Base-by-base conservation (phyloP, 768 basidiomycete species). In the Leccinellum rugosiceps region DNA sequence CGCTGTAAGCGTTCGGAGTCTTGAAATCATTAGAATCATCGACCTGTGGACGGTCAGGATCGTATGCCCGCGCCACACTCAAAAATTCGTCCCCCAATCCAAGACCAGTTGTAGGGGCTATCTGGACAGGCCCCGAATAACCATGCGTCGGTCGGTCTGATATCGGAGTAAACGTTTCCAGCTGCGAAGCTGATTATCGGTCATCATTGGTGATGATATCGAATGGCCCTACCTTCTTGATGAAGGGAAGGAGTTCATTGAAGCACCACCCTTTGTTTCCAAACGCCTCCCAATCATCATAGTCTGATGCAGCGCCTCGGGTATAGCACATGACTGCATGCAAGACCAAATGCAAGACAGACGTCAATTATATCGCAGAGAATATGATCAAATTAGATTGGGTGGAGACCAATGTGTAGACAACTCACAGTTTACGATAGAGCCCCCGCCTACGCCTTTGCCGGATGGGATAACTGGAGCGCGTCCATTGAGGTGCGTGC, bases 231-330 rank as follows among this genome's bases (percentile, higher is more conserved):
- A 82, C 87, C 78, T 87, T 86, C 59, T 74, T 80, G 26, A 85
- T 59, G 15, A 86, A 70, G 0, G 86, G 85, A 30, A 87, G 78
- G 5, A 88, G 64, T 25, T 82, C 73, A 50, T 75, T 72, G 0
- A 82, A 81, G 6, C 83, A 75, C 87, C 87, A 88, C 1, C 85
- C 86, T 1, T 78, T 69, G 64, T 87, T 86, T 3, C 74, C 75
- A 23, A 80, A 68, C 2, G 74, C 65, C 1, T 41, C 59, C 86
- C 86, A 87, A 50, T 82, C 82, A 59, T 88, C 83, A 47, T 82
- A 86, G 64, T 88, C 87, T 0, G 84, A 86, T 2, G 83, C 80
- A 9, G 81, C 69, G 14, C 83, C 79, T 25, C 86, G 79, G 0
- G 78, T 80, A 59, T 86, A 87, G 75, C 81, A 76, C 65, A 77